Base-by-base conservation (phyloP, 164 flowering plant genomes). In the Sedum album region DNA sequence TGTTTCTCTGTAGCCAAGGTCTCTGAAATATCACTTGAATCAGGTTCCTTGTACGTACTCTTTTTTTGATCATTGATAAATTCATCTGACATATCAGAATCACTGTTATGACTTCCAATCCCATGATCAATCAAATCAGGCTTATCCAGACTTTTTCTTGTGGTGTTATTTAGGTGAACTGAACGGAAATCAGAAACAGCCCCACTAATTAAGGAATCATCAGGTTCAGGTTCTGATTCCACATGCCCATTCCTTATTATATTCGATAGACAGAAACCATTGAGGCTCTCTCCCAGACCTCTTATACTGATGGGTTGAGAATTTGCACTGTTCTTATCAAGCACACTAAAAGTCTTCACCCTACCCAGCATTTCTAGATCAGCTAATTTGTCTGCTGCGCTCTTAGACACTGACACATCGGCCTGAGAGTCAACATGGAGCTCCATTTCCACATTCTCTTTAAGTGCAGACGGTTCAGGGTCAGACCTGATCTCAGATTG, bases 121-220 rank as follows among this genome's bases (percentile, higher is more conserved):
- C 72, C 77, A 85, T 4, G 81, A 28, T 26, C 33, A 57, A 2
- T 20, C 33, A 57, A 78, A 74, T 85, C 82, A 74, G 79, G 79
- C 73, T 81, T 87, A 38, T 69, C 68, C 49, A 35, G 21, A 57
- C 62, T 35, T 4, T 5, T 18, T 11, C 46, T 15, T 15, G 39
- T 14, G 26, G 41, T 28, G 49, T 68, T 44, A 35, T 25, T 66
- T 15, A 21, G 65, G 53, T 64, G 70, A 42, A 25, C 66, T 64
- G 66, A 55, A 20, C 5, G 57, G 53, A 26, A 36, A 30, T 64
- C 68, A 25, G 38, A 26, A 48, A 66, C 66, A 31, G 62, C 62
- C 18, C 65, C 73, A 63, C 66, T 66, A 6, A 28, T 35, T n/a
- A 62, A 35, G 55, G 72, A 42, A 51, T 71, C 73, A 75, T 75